These are phyloP conservation scores for Kluyveromyces sp. DNA, from an alignment of 1,139 yeast genomes.

Conservation along the genomic window DNA sequence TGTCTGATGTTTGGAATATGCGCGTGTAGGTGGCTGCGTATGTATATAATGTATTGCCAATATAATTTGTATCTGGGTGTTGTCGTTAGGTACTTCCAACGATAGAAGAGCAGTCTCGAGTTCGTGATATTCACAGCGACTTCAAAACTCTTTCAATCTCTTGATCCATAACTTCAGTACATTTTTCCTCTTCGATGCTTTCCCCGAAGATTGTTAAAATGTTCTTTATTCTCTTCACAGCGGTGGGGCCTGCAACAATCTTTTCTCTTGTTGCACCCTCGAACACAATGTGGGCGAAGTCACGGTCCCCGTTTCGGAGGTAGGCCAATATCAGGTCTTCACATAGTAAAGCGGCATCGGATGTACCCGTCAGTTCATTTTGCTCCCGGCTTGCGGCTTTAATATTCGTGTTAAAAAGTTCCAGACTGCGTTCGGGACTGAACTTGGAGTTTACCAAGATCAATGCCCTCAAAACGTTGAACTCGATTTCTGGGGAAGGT, in stretches of 20 bases:
- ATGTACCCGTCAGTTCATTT: conserved; percentile 33
- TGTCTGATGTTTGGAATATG: not conserved
- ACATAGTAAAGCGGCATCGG: conserved; percentile 44
- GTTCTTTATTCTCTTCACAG: conserved; percentile 39
- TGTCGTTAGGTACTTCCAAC: too few relatives aligned
- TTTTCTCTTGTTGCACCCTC: conserved; percentile 46
- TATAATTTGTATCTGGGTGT: too few relatives aligned
- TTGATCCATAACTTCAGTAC: conserved; percentile 15
- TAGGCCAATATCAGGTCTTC: conserved; percentile 47
- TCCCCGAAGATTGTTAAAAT: conserved; percentile 55
- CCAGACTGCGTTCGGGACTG: conserved; percentile 41
- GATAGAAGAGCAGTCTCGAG: not conserved
- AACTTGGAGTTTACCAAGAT: conserved; percentile 45
- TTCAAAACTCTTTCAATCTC: conserved; percentile 14
- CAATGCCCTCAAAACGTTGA: conserved; percentile 35
- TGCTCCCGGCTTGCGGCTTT: conserved; percentile 27
- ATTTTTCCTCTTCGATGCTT: conserved; percentile 30
- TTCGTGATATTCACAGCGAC: conserved; percentile 8
- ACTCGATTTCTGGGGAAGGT: conserved; percentile 34
- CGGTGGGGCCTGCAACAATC: conserved; percentile 39
- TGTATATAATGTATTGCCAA: too few relatives aligned
- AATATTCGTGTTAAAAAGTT: conserved; percentile 47
- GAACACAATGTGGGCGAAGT: conserved; percentile 54
- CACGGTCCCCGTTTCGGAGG: conserved; percentile 48
- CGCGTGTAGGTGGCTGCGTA: not conserved